Conservation (phyloP, 768 basidiomycete genomes). For the Butyriboletus loyo region DNA sequence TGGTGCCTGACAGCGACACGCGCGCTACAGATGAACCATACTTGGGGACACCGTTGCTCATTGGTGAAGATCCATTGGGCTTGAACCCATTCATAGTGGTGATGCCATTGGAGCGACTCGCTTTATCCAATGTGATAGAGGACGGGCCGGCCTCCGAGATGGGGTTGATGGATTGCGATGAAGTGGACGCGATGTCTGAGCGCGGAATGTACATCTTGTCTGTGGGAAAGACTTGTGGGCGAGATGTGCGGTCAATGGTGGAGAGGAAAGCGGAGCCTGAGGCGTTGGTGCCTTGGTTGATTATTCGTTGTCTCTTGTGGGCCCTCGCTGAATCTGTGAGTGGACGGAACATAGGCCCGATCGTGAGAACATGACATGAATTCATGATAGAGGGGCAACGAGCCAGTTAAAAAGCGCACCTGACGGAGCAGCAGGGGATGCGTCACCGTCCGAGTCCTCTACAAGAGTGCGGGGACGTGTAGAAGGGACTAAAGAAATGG, state of each 20-base stretch:
- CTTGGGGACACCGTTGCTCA: conserved; percentile 51
- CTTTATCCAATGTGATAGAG: conserved; percentile 36
- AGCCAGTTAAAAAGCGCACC: conserved; percentile 17
- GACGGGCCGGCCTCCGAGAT: conserved; percentile 53
- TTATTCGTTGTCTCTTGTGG: conserved; percentile 69
- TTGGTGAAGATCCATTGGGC: conserved; percentile 36
- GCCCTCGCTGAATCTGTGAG: conserved; percentile 51
- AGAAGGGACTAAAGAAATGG: conserved; percentile 55
- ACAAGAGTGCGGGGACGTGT: conserved; percentile 61
- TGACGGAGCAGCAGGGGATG: conserved; percentile 19
- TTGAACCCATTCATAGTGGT: conserved; percentile 44
- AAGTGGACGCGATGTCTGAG: conserved; percentile 45
- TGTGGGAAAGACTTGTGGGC: conserved; percentile 28
- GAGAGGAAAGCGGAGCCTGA: conserved; percentile 32
- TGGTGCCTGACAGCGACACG: conserved; percentile 68
- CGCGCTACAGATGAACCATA: conserved; percentile 49
- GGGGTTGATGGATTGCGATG: conserved; percentile 45
- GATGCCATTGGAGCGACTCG: conserved; percentile 30
- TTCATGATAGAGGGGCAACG: not conserved
- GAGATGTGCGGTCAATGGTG: conserved; percentile 18
- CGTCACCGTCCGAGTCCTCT: conserved; percentile 47
- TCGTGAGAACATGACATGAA: conserved; percentile 1
- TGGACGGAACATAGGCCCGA: not conserved
- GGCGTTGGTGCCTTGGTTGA: conserved; percentile 35
- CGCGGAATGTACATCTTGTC: conserved; percentile 53